These are phyloP conservation scores for Hypomyces perniciosus DNA, from an alignment of 2,329 filamentous ascomycete genomes.

Conservation along the genomic window DNA sequence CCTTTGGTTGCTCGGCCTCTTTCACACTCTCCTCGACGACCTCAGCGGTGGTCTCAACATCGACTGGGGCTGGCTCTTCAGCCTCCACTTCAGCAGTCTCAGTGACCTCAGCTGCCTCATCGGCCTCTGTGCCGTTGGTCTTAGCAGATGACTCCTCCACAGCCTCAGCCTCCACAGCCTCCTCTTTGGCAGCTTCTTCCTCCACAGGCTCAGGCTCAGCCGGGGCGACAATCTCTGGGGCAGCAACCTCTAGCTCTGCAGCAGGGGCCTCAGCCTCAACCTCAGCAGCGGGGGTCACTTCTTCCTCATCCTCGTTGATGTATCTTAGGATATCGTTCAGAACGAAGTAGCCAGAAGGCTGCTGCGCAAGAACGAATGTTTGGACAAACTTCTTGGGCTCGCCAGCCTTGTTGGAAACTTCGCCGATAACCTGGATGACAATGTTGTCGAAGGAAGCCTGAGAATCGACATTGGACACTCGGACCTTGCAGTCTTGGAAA, in stretches of 20 bases:
- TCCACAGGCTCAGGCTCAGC: slow-evolving; percentile 28
- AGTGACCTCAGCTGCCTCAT: slow-evolving; percentile 30
- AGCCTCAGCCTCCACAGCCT: slow-evolving; percentile 33
- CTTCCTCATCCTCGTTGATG: slow-evolving; percentile 77
- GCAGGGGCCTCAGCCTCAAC: slow-evolving; percentile 27
- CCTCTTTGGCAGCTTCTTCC: slow-evolving; percentile 28
- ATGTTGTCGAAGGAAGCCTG: slow-evolving; percentile 91
- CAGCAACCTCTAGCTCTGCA: slow-evolving; percentile 20
- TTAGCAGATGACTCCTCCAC: slow-evolving; percentile 52
- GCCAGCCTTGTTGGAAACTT: slow-evolving; percentile 89
- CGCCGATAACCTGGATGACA: slow-evolving; percentile 95
- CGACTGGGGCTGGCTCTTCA: slow-evolving; percentile 30
- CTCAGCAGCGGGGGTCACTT: slow-evolving; percentile 44
- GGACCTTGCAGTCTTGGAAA: slow-evolving; percentile 97
- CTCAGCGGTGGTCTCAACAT: slow-evolving; percentile 45
- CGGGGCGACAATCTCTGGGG: slow-evolving; percentile 22
- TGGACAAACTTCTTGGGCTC: slow-evolving; percentile 95
- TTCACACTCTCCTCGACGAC: slow-evolving; percentile 46
- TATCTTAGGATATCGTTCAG: slow-evolving; percentile 98
- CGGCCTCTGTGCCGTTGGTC: slow-evolving; percentile 28
- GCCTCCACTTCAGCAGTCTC: slow-evolving; percentile 35
- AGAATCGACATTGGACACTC: slow-evolving; percentile 95
- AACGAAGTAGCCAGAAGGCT: slow-evolving; percentile 96
- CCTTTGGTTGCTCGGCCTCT: slow-evolving; percentile 61
- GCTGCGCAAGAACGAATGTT: slow-evolving; percentile 93